Evolutionary conservation across 2,329 filamentous ascomycete species (phyloP), one percentile per base, ranked within the genome.

Genomic region (Ilyonectria destructans): DNA sequence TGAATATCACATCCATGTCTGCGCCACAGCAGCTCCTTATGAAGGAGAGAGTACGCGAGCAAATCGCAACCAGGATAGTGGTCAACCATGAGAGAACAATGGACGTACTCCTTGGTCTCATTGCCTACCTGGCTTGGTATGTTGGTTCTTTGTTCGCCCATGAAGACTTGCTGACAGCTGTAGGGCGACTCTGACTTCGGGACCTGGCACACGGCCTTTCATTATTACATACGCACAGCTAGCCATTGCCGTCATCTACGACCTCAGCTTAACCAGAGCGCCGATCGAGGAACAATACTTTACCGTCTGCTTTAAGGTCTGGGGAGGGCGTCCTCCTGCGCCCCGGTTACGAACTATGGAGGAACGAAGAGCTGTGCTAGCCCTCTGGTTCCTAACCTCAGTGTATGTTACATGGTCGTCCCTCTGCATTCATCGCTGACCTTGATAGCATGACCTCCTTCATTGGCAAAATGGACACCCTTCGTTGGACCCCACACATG

Each of bases 401-500:
- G 69, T 79, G 81, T 82, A 71, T 62, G 77, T 74, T 15, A 3
- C 12, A 8, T 40, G n/a, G 5, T 23, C 51, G 13, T 48, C 4
- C 19, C 13, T 26, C 19, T 1, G 1, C 13, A 21, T 7, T 6
- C 3, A 13, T 59, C 13, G 12, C 65, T 77, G 10, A 77, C 58
- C 2, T 48, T 2, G 10, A 6, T 61, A 83, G 80, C 65, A 77
- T 77, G 63, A 76, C 80, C 55, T 79, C 75, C 3, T 85, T 80
- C 59, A 79, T 87, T 15, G 83, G 83, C 26, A 84, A 84, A 52
- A 81, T 84, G 57, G 87, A 90, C 59, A 73, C 83, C 2, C 79
- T 91, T 56, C 82, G 80, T 2, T 92, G 89, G 89, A 90, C 85
- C 1, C 71, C 85, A 1, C 85, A 89, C 58, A 85, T 91, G 81